phyloP scores from a whole-genome alignment of 1,139 yeast genomes.

The Blastobotrys indianensis region DNA sequence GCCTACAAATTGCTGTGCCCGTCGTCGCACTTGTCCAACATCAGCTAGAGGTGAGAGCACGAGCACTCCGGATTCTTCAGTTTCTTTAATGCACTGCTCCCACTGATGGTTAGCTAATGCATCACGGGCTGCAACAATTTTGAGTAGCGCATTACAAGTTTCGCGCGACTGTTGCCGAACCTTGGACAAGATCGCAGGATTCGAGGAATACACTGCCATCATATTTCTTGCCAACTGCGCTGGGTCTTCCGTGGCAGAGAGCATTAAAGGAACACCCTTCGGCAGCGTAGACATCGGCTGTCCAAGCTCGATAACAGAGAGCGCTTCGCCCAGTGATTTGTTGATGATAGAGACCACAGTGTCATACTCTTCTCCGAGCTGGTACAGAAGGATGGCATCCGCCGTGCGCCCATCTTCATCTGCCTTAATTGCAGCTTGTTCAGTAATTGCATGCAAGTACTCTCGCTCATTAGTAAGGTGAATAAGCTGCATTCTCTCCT shows the following conservation, averaged over 20 bases:
- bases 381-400: slow-evolving; percentile 82
- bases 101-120: slow-evolving; percentile 53
- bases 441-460: slow-evolving; percentile 64
- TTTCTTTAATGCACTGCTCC: slow-evolving; percentile 50
- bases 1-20: slow-evolving; percentile 53
- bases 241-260: slow-evolving; percentile 36
- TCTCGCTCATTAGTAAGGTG: slow-evolving; percentile 49
- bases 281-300: slow-evolving; percentile 43
- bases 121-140: slow-evolving; percentile 63
- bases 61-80: slow-evolving; percentile 58
- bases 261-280: slow-evolving; percentile 24
- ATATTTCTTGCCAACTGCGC: slow-evolving; percentile 38
- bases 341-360: slow-evolving; percentile 76
- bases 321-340: slow-evolving; percentile 69
- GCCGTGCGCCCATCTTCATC: slow-evolving; percentile 87
- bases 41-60: slow-evolving; percentile 50
- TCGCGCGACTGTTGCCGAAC: slow-evolving; percentile 37
- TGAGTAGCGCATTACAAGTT: slow-evolving; percentile 59
- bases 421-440: slow-evolving; percentile 78
- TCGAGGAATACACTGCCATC: slow-evolving; percentile 33
- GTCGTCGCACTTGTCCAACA: slow-evolving; percentile 44
- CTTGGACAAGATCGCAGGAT: slow-evolving; percentile 30
- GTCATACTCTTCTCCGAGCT: slow-evolving; percentile 82
- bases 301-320: slow-evolving; percentile 68
- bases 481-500: slow-evolving; percentile 66